A percentile compares a stretch with the other conserved stretches of the same genome.
Conservation (phyloP, 2,329 filamentous ascomycete species). For the Fusarium solani-melongenae region DNA sequence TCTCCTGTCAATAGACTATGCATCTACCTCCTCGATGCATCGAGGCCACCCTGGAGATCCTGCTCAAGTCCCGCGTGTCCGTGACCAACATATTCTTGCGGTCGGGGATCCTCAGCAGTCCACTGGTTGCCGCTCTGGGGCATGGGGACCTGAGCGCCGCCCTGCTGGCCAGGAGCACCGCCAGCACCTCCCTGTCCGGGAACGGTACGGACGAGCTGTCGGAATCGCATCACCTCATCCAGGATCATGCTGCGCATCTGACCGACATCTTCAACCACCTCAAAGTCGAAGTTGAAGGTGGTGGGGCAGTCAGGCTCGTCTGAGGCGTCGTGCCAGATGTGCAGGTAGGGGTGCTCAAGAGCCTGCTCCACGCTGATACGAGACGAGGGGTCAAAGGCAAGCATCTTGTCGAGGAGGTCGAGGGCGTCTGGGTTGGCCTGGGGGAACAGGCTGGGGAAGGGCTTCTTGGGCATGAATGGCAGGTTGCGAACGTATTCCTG, state of each 20-base stretch:
- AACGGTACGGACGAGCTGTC: slow-evolving; percentile 67
- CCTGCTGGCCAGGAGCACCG: slow-evolving; percentile 51
- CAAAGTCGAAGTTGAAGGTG: slow-evolving; percentile 98
- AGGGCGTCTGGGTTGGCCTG: slow-evolving; percentile 96
- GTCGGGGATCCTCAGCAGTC: slow-evolving; percentile 69
- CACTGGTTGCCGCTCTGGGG: slow-evolving; percentile 63
- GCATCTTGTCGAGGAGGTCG: slow-evolving; percentile 95
- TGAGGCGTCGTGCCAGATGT: slow-evolving; percentile 98
- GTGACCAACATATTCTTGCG: slow-evolving; percentile 66
- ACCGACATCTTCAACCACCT: slow-evolving; percentile 92
- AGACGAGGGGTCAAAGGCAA: slow-evolving; percentile 93
- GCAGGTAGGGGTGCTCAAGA: slow-evolving; percentile 93
- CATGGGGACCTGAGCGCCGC: slow-evolving; percentile 62
- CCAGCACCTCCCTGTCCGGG: slow-evolving; percentile 52
- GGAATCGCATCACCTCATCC: slow-evolving; percentile 91
- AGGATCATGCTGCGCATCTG: slow-evolving; percentile 98
- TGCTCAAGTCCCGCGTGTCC: slow-evolving; percentile 64
- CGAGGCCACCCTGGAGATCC: slow-evolving; percentile 64
- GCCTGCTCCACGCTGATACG: slow-evolving; percentile 96
- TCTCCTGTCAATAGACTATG: background rate
- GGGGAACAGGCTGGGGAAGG: slow-evolving; percentile 89
- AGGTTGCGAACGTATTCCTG: slow-evolving; percentile 99
- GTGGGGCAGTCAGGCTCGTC: slow-evolving; percentile 95
- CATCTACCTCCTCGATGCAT: slow-evolving; percentile 43
- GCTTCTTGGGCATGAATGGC: slow-evolving; percentile 92